A percentile compares a stretch with the other conserved stretches of the same genome.
These are phyloP conservation scores for Penicillium diatomitis DNA, from an alignment of 495 filamentous ascomycete species.

Conservation along the genomic window DNA sequence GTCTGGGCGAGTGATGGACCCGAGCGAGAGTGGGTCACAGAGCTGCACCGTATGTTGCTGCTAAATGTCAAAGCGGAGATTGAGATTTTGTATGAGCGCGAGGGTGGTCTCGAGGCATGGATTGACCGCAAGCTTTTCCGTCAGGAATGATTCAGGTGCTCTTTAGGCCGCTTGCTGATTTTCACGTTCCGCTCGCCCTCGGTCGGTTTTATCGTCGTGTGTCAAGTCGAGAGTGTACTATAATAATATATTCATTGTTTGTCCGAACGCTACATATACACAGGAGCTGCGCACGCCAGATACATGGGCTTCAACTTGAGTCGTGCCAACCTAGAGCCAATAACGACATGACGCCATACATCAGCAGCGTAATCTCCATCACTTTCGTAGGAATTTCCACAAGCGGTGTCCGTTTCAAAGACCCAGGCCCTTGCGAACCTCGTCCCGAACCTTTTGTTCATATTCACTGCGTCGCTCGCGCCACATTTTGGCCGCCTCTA, in stretches of 20 bases:
- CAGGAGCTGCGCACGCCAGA: slow-evolving; percentile 10
- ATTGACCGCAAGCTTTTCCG: slow-evolving; percentile 42
- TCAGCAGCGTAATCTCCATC: slow-evolving; percentile 9
- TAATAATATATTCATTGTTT: neutral
- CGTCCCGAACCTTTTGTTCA: slow-evolving; percentile 75
- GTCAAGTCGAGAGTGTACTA: too few relatives aligned
- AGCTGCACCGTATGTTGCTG: slow-evolving; percentile 82
- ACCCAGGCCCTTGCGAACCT: slow-evolving; percentile 60
- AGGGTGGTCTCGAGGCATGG: slow-evolving; percentile 54
- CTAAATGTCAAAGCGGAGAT: slow-evolving; percentile 84
- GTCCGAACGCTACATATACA: slow-evolving; percentile 7
- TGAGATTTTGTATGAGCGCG: slow-evolving; percentile 61
- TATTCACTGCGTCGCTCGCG: slow-evolving; percentile 76
- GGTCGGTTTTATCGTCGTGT: too few relatives aligned
- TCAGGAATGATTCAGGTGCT: slow-evolving; percentile 5
- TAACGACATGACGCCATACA: slow-evolving; percentile 11
- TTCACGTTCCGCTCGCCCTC: too few relatives aligned
- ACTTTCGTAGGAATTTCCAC: neutral
- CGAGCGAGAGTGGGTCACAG: slow-evolving; percentile 47
- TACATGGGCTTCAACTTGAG: slow-evolving; percentile 10
- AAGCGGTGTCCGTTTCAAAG: slow-evolving; percentile 16
- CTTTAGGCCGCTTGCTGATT: too few relatives aligned
- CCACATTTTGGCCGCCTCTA: slow-evolving; percentile 99
- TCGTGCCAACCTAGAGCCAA: slow-evolving; percentile 14
- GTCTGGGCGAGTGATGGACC: slow-evolving; percentile 38